phyloP scores from a whole-genome alignment of 225 moss, liverwort and hornwort species.

The Climacium dendroides region DNA sequence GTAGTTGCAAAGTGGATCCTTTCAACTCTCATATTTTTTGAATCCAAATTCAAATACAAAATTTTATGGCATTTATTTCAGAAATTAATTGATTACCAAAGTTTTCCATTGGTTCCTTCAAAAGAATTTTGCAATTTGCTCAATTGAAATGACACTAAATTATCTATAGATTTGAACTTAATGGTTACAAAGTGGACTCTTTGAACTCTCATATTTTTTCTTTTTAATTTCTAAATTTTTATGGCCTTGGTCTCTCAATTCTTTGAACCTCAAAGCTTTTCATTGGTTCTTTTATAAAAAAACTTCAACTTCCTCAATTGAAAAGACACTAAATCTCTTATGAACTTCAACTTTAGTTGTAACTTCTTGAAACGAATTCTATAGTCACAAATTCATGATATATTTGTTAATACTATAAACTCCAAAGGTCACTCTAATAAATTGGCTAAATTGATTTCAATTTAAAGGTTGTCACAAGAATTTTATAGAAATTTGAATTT shows the following conservation, averaged over 20 bases:
- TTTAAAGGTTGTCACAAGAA: background rate
- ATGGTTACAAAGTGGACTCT: background rate
- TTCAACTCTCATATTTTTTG: background rate
- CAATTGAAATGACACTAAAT: background rate
- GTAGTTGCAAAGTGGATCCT: background rate
- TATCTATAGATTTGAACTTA: accelerated
- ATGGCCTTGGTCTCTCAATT: accelerated
- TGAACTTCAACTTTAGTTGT: accelerated
- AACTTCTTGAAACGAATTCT: accelerated
- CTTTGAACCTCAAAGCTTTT: background rate
- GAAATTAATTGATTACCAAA: background rate
- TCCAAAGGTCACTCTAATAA: accelerated
- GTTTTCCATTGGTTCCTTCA: accelerated
- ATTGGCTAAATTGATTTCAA: background rate
- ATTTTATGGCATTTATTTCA: accelerated
- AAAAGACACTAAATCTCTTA: background rate
- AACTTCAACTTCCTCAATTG: background rate
- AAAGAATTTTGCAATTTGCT: background rate
- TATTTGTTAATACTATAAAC: background rate
- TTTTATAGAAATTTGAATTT: background rate
- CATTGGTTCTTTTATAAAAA: background rate
- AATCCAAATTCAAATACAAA: background rate
- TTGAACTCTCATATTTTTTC: too few species aligned
- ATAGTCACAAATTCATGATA: accelerated
- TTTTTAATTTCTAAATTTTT: background rate